Evolutionary conservation across 495 filamentous ascomycete genomes (phyloP).

Genomic region (Podospora pseudocomata): DNA sequence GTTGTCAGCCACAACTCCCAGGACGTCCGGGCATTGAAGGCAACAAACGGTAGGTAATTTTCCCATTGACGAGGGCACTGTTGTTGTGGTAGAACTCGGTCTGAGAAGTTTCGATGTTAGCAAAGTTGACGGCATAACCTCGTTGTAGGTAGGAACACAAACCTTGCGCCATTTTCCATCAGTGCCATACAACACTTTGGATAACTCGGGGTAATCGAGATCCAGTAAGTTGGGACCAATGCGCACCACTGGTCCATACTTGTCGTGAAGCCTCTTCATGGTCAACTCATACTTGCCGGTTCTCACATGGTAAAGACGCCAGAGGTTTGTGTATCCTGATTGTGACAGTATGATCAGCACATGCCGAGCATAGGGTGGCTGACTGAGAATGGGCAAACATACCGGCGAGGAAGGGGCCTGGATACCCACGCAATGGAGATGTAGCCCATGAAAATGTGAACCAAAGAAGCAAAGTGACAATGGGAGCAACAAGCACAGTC

Average conservation of each 20-base stretch:
- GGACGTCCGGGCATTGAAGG: background rate
- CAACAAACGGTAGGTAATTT: constrained; percentile 30
- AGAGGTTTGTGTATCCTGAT: constrained; percentile 37
- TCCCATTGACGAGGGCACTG: constrained; percentile 35
- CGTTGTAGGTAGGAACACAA: background rate
- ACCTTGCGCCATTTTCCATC: constrained; percentile 31
- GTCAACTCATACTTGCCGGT: constrained; percentile 28
- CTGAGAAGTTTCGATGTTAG: constrained; percentile 19
- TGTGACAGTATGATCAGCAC: background rate
- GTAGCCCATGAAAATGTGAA: background rate
- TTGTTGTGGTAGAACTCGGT: constrained; percentile 41
- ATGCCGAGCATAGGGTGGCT: background rate
- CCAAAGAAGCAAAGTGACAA: constrained; percentile 5
- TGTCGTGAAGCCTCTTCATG: constrained; percentile 39
- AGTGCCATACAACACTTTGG: constrained; percentile 37
- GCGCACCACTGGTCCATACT: constrained; percentile 52
- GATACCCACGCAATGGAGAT: constrained; percentile 13
- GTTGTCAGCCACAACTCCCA: background rate
- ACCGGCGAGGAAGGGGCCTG: constrained; percentile 23
- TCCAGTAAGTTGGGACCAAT: constrained; percentile 51
- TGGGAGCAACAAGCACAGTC: background rate
- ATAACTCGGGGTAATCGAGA: constrained; percentile 39
- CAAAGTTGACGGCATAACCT: background rate
- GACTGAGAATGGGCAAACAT: background rate
- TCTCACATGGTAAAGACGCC: constrained; percentile 31